These are phyloP conservation scores for Phaeosphaeria sp. DNA, from an alignment of 2,329 filamentous ascomycete species.

Conservation along the genomic window DNA sequence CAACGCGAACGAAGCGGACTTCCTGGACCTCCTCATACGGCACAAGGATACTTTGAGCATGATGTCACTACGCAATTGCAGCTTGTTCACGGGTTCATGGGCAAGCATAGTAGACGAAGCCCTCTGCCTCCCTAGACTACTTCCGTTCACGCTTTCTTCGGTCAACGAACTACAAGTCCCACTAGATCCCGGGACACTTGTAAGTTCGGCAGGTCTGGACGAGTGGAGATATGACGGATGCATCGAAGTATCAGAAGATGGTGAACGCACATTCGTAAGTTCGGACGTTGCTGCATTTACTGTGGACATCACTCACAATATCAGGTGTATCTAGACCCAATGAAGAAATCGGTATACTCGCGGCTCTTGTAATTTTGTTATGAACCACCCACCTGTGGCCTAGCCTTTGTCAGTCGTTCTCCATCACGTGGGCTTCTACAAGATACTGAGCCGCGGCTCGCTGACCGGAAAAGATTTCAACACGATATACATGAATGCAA, in stretches of 20 bases:
- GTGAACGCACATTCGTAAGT: slow-evolving; percentile 24
- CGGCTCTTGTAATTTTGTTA: background rate
- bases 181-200: background rate
- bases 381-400: background rate
- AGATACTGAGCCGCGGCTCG: background rate
- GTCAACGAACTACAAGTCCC: slow-evolving; percentile 24
- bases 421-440: background rate
- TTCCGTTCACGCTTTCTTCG: slow-evolving; percentile 20
- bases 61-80: slow-evolving; percentile 19
- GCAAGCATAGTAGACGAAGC: slow-evolving; percentile 36
- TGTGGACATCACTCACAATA: background rate
- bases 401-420: background rate
- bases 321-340: slow-evolving; percentile 10
- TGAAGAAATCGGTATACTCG: slow-evolving; percentile 9
- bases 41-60: slow-evolving; percentile 26
- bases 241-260: slow-evolving; percentile 6
- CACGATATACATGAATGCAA: background rate
- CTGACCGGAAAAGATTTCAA: background rate
- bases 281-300: background rate
- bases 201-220: slow-evolving; percentile 1
- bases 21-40: slow-evolving; percentile 24
- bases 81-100: slow-evolving; percentile 28
- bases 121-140: slow-evolving; percentile 22
- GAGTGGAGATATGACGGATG: slow-evolving; percentile 19
- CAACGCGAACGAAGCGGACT: slow-evolving; percentile 20